Percentiles rank a stretch among this genome's conserved stretches.
Conservation (phyloP, 495 filamentous ascomycete genomes). For the Durotheca rogersii region DNA sequence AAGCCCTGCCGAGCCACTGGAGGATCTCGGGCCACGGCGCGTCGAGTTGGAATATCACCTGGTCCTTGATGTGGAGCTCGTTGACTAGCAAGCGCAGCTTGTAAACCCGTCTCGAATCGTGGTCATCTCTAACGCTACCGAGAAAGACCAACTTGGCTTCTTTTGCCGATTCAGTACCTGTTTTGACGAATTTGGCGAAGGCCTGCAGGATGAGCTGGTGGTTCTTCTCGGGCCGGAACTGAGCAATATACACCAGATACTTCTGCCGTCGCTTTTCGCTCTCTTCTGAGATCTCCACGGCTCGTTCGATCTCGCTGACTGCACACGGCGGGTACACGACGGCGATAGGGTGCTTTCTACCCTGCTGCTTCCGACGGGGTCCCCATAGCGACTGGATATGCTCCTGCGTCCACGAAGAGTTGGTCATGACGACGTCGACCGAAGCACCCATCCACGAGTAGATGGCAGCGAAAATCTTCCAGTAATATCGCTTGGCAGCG, state of each 20-base stretch:
- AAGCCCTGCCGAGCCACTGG: conserved; percentile 68
- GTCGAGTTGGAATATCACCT: conserved; percentile 83
- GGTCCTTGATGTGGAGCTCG: conserved; percentile 79
- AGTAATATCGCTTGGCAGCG: conserved; percentile 72
- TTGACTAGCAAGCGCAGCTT: conserved; percentile 84
- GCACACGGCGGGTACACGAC: conserved; percentile 92
- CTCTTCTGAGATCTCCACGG: conserved; percentile 64
- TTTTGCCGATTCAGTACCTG: conserved; percentile 43
- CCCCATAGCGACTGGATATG: conserved; percentile 86
- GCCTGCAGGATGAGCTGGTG: conserved; percentile 80
- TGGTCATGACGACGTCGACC: conserved; percentile 93
- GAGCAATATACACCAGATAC: conserved; percentile 85
- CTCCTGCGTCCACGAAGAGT: conserved; percentile 87
- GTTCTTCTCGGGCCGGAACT: conserved; percentile 97
- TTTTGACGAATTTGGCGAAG: conserved; percentile 68
- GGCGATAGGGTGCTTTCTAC: conserved; percentile 48
- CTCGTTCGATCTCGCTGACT: conserved; percentile 73
- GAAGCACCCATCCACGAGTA: conserved; percentile 79
- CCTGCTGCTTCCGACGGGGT: conserved; percentile 46
- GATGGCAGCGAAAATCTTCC: conserved; percentile 76
- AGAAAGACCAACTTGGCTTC: conserved; percentile 74
- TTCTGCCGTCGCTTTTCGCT: conserved; percentile 68
- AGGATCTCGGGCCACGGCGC: conserved; percentile 85
- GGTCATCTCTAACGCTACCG: conserved; percentile 80
- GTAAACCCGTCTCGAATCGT: conserved; percentile 86